Base-by-base conservation (phyloP, 1,284 basidiomycete species). In the Irpex lacteus region DNA sequence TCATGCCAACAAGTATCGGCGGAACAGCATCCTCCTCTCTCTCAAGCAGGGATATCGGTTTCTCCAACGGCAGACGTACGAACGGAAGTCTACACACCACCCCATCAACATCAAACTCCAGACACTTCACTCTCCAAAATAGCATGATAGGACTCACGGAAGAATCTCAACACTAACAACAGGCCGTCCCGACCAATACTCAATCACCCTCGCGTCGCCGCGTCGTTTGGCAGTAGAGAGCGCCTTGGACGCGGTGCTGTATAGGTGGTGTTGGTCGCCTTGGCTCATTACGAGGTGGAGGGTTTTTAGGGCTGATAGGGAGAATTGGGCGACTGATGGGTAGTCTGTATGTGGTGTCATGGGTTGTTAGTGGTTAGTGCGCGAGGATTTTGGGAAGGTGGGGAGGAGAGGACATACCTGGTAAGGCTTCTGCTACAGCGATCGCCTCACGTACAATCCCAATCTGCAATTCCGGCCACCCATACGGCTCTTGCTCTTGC, bases 401-500 rank as follows among this genome's bases (percentile, higher is more conserved):
- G 21, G 21, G 3, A 26, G 21, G 21, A 3, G 21, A 26, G 21
- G 21, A 19, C 26, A 59, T 60, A 61, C 96, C 95, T 64, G 95
- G 93, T n/a, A 98, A 78, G 15, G 93, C 87, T 76, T 98, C 95
- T 3, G 94, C 92, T 8, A 98, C 88, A 0, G 91, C 88, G 38
- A 98, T 90, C 0, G 95, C 93, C 73, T 98, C 96, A 57, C 95
- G 87, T 44, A 98, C 83, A 37, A 97, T 87, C 37, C 94, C 94
- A 37, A 97, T 85, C 77, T 98, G 96, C 57, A 98, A 81, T 72
- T 96, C 93, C 0, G 94, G 90, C 97, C 96, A 99, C 1, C 96
- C 96, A 73, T 90, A 95, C 2, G 84, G 77, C 66, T 86, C 85
- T 26, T 26, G 21, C 21, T 26, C 21, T 3, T 26, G 21, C 21